These are phyloP conservation scores for Plantago ovata DNA, from an alignment of 257 asterid species.

Conservation along the genomic window DNA sequence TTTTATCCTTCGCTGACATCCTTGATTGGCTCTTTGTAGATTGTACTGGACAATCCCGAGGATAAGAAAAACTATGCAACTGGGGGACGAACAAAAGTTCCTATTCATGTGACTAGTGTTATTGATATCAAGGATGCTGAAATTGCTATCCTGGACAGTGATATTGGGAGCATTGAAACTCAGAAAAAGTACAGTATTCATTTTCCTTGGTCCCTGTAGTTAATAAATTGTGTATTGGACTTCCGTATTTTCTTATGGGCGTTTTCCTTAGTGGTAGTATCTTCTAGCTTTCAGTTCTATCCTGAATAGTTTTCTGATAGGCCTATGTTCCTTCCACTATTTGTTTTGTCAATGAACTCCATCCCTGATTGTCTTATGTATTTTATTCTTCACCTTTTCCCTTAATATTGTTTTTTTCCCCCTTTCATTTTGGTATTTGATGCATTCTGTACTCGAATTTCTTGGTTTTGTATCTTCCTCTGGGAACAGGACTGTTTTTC, in stretches of 20 bases:
- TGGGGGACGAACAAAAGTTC: slow-evolving; percentile 83
- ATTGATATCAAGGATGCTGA: slow-evolving; percentile 60
- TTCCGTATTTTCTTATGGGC: slow-evolving; percentile 5
- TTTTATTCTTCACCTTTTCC: no score
- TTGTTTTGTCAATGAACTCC: no score
- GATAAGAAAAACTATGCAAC: slow-evolving; percentile 68
- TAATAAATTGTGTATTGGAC: slow-evolving; percentile 13
- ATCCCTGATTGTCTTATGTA: no score
- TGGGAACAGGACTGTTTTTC: no score
- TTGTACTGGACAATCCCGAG: slow-evolving; percentile 68
- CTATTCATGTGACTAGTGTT: slow-evolving; percentile 67
- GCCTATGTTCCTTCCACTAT: no score
- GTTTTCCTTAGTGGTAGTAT: not conserved
- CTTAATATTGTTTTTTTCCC: no score
- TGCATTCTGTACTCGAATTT: no score
- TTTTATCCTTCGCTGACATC: slow-evolving; percentile 17
- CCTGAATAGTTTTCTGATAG: not conserved
- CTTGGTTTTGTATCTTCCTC: no score
- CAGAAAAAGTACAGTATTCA: slow-evolving; percentile 60
- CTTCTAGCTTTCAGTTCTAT: not conserved
- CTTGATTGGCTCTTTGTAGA: slow-evolving; percentile 35
- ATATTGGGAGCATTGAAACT: slow-evolving; percentile 66
- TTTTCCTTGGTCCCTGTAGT: not conserved
- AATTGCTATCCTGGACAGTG: slow-evolving; percentile 75
- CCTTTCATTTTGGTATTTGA: no score